These are phyloP conservation scores for Spencermartinsiella europaea DNA, from an alignment of 805 yeast genomes.

Conservation along the genomic window DNA sequence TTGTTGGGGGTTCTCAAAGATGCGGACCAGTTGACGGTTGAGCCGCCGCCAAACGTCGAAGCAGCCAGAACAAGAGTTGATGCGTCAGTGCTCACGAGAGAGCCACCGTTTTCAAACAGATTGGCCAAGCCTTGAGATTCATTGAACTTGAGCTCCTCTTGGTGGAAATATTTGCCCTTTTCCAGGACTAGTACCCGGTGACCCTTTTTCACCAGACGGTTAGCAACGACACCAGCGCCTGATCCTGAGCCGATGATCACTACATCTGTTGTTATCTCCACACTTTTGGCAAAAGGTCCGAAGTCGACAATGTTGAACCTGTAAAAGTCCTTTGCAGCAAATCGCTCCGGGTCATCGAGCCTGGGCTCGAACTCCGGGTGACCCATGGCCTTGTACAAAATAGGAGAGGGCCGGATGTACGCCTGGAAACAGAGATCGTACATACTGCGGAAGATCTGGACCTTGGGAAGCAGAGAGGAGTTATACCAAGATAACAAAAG, in stretches of 20 bases:
- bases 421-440: slow-evolving; percentile 26
- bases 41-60: slow-evolving; percentile 52
- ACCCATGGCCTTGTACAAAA: slow-evolving; percentile 36
- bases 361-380: slow-evolving; percentile 31
- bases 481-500: slow-evolving; percentile 38
- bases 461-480: slow-evolving; percentile 36
- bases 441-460: slow-evolving; percentile 35
- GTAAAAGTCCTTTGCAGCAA: slow-evolving; percentile 27
- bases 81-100: slow-evolving; percentile 33
- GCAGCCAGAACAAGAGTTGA: slow-evolving; percentile 43
- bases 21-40: slow-evolving; percentile 56
- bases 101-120: slow-evolving; percentile 40
- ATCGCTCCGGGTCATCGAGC: slow-evolving; percentile 29
- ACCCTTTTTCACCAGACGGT: slow-evolving; percentile 40
- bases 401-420: slow-evolving; percentile 31
- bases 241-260: slow-evolving; percentile 47
- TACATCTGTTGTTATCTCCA: slow-evolving; percentile 15
- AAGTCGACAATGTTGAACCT: slow-evolving; percentile 30
- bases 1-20: slow-evolving; percentile 45
- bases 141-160: slow-evolving; percentile 33
- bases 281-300: slow-evolving; percentile 13
- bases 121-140: slow-evolving; percentile 35
- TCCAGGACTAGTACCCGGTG: slow-evolving; percentile 42
- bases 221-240: slow-evolving; percentile 50
- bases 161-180: slow-evolving; percentile 42